A percentile compares a stretch with the other conserved stretches of the same genome.
phyloP scores from a whole-genome alignment of 148 eudicot genomes.

The Spergularia marina region DNA sequence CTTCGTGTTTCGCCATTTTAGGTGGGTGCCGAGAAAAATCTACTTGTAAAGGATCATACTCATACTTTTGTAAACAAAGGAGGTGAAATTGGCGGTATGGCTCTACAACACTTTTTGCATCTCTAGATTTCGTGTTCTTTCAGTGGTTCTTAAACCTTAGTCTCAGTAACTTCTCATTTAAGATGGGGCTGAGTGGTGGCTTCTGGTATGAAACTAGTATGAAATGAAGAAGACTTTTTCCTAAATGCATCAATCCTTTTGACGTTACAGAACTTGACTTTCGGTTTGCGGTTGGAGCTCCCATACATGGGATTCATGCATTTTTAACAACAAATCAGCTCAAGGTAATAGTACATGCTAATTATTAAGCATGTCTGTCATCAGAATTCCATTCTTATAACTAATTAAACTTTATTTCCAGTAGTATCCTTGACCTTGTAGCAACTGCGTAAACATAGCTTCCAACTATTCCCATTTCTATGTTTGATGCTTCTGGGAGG shows the following conservation, averaged over 20 bases:
- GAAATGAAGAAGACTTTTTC: neutral
- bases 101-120: conserved; percentile 8
- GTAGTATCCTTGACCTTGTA: neutral
- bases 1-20: conserved; percentile 23
- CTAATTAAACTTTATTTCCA: neutral
- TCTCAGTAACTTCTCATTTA: conserved; percentile 14
- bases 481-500: neutral
- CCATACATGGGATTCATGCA: conserved; percentile 88
- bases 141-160: neutral
- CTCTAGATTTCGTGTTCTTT: neutral
- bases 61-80: conserved; percentile 93
- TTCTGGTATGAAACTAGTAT: neutral
- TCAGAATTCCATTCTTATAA: neutral
- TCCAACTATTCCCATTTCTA: neutral
- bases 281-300: conserved; percentile 94
- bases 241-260: neutral
- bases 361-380: neutral
- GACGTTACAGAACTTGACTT: conserved; percentile 85
- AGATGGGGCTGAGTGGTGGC: neutral
- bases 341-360: conserved; percentile 44
- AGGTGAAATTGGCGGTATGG: conserved; percentile 91
- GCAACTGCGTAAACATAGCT: neutral
- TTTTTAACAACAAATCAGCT: conserved; percentile 95
- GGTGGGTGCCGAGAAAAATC: conserved; percentile 93
- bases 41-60: conserved; percentile 97